These are phyloP conservation scores for Pleurostoma richardsiae DNA, from an alignment of 2,329 filamentous ascomycete genomes.

Conservation along the genomic window DNA sequence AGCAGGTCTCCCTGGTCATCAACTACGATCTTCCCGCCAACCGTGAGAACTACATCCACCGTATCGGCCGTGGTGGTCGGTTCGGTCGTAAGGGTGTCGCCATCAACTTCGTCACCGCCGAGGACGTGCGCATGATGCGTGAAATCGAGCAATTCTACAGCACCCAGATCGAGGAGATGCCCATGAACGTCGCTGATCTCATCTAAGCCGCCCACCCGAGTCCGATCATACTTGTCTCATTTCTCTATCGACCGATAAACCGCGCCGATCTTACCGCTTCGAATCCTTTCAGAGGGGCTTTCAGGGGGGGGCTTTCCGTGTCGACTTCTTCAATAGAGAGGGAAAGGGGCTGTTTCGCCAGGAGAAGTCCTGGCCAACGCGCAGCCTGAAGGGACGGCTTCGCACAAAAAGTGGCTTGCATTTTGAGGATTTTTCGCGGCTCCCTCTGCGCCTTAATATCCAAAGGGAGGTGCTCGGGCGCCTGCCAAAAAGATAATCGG, in stretches of 20 bases:
- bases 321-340: constrained; percentile 12
- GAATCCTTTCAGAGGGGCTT: constrained; percentile 3
- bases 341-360: constrained; percentile 10
- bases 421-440: constrained; percentile 6
- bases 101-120: constrained; percentile 98
- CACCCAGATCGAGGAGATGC: constrained; percentile 99
- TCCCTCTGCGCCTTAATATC: constrained; percentile 10
- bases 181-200: constrained; percentile 80
- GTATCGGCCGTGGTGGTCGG: constrained; percentile 90
- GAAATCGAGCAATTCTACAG: constrained; percentile 73
- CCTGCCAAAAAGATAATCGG: constrained; percentile 4
- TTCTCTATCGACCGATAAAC: constrained; percentile 8
- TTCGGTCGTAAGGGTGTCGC: constrained; percentile 98
- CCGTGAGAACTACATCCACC: constrained; percentile 99
- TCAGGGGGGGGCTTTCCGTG: constrained; percentile 7
- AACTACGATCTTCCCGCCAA: constrained; percentile 98
- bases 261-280: constrained; percentile 2
- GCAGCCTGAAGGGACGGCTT: constrained; percentile 1
- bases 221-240: constrained; percentile 1
- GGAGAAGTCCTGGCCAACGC: constrained; percentile 4
- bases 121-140: constrained; percentile 93
- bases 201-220: constrained; percentile 2
- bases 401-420: constrained; percentile 4
- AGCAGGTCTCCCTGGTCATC: constrained; percentile 97
- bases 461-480: constrained; percentile 4